Percentiles rank a stretch among this genome's conserved stretches.
These are phyloP conservation scores for Codiaeum variegatum DNA, from an alignment of 441 rosid genomes.

Conservation along the genomic window DNA sequence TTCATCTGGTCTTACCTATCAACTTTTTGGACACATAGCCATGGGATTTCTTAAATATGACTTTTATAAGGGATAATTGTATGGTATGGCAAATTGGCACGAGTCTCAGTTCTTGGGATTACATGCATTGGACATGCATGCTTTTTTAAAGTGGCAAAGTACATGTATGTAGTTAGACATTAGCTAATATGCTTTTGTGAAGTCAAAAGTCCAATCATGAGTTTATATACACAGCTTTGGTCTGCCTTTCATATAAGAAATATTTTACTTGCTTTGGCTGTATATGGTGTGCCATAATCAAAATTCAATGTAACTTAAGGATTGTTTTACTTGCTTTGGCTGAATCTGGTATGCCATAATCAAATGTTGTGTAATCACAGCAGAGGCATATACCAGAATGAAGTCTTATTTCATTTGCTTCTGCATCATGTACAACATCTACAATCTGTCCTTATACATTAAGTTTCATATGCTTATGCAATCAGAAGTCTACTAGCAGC, in stretches of 20 bases:
- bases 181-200: neutral
- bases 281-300: too few relatives aligned
- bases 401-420: conserved; percentile 4
- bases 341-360: too few relatives aligned
- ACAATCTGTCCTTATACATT: neutral
- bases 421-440: neutral
- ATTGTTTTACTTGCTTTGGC: too few relatives aligned
- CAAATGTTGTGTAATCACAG: too few relatives aligned
- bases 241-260: neutral
- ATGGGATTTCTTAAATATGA: neutral
- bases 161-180: neutral
- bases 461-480: neutral
- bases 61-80: neutral
- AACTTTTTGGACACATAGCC: neutral
- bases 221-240: neutral
- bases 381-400: too few relatives aligned
- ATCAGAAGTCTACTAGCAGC: neutral
- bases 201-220: neutral
- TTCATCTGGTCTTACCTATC: neutral
- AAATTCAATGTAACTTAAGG: too few relatives aligned
- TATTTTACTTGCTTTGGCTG: neutral
- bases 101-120: neutral
- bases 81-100: neutral
- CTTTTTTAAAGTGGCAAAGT: neutral
- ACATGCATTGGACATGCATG: neutral